Evolutionary conservation across 2,329 filamentous ascomycete genomes (phyloP).

Genomic region (Colletotrichum simmondsii): DNA sequence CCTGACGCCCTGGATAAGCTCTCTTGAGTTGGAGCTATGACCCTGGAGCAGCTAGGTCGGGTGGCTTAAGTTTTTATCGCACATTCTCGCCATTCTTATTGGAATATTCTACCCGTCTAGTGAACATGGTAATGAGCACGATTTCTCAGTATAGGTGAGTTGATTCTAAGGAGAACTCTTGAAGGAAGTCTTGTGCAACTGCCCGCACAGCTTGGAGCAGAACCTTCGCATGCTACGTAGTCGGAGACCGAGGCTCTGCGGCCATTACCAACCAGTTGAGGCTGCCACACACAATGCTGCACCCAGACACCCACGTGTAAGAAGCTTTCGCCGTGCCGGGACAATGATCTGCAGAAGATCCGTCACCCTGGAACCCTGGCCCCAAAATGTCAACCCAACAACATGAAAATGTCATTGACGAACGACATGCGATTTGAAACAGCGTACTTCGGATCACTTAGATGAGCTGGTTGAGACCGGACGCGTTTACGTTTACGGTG

Average conservation of each 20-base stretch:
- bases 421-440: conserved; percentile 16
- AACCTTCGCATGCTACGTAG: neutral
- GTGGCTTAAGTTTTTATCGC: neutral
- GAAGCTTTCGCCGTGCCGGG: neutral
- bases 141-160: no score
- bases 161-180: no score
- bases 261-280: neutral
- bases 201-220: neutral
- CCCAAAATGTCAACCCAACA: neutral
- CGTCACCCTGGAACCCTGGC: neutral
- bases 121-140: neutral
- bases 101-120: neutral
- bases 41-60: neutral
- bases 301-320: neutral
- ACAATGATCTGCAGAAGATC: conserved; percentile 3
- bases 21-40: neutral
- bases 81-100: neutral
- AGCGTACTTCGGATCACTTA: neutral
- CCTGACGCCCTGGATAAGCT: neutral
- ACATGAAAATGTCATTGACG: neutral
- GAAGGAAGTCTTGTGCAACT: no score
- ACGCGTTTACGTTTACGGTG: neutral
- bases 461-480: neutral
- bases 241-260: neutral
- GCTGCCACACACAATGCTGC: neutral